Evolutionary conservation across 2,329 filamentous ascomycete species (phyloP).

Genomic region (Claviceps pazoutovae): DNA sequence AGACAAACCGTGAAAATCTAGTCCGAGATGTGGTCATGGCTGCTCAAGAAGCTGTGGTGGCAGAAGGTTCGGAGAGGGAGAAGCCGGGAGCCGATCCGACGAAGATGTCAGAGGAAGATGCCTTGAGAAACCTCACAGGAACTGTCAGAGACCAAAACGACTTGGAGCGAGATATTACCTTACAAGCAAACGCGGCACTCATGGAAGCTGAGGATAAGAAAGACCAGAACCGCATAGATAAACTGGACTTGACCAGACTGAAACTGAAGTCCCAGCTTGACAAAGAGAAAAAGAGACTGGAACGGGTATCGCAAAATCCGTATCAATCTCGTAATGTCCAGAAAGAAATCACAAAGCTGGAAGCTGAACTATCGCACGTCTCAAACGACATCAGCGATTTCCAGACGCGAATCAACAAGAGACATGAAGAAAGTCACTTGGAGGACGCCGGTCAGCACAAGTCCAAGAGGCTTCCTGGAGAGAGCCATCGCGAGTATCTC

Average conservation of each 20-base stretch:
- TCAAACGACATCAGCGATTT: constrained; percentile 69
- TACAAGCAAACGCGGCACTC: constrained; percentile 44
- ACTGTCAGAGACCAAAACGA: constrained; percentile 77
- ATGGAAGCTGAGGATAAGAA: constrained; percentile 49
- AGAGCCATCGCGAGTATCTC: constrained; percentile 76
- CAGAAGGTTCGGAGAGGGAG: constrained; percentile 2
- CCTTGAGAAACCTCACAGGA: constrained; percentile 48
- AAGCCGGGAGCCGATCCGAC: constrained; percentile 11
- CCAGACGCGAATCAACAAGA: constrained; percentile 62
- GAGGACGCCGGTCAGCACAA: constrained; percentile 29
- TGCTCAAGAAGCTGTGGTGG: constrained; percentile 12
- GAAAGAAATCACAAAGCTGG: constrained; percentile 51
- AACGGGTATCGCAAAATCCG: constrained; percentile 28
- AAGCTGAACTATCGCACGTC: constrained; percentile 48
- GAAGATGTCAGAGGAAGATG: constrained; percentile 41
- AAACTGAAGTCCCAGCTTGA: constrained; percentile 54
- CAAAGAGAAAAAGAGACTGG: constrained; percentile 33
- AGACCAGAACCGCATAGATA: constrained; percentile 48
- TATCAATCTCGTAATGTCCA: constrained; percentile 43
- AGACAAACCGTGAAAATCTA: constrained; percentile 13
- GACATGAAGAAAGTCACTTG: constrained; percentile 42
- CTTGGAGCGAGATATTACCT: constrained; percentile 70
- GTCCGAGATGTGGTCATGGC: constrained; percentile 18
- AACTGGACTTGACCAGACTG: constrained; percentile 35
- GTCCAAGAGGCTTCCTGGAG: constrained; percentile 55